Evolutionary conservation across 805 yeast genomes (phyloP).

Genomic region (Lipomyces yamadae): DNA sequence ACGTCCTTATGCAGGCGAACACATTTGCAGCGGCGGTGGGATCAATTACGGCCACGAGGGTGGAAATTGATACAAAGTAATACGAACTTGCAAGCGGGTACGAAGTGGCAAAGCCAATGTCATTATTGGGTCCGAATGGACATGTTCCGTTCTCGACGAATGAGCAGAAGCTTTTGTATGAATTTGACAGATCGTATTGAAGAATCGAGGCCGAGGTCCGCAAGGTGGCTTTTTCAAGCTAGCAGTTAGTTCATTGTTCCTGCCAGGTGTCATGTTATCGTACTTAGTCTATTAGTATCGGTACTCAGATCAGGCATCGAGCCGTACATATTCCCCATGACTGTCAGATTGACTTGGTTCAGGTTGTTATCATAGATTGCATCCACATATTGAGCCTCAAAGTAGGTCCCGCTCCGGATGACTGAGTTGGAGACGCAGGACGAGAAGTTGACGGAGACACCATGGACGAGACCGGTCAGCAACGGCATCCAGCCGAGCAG

Average conservation of each 20-base stretch:
- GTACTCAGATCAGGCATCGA: constrained; percentile 29
- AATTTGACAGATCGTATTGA: constrained; percentile 34
- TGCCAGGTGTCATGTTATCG: neutral
- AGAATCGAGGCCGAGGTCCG: constrained; percentile 38
- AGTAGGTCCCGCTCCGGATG: constrained; percentile 30
- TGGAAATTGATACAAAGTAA: constrained; percentile 38
- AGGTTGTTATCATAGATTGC: constrained; percentile 25
- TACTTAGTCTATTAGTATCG: constrained; percentile 34
- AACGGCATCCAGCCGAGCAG: neutral
- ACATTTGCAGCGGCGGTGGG: constrained; percentile 39
- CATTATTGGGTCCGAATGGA: constrained; percentile 40
- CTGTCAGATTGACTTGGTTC: constrained; percentile 18
- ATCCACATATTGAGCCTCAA: constrained; percentile 27
- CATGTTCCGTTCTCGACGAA: constrained; percentile 35
- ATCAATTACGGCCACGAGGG: constrained; percentile 41
- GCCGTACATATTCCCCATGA: constrained; percentile 32
- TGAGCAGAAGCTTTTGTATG: constrained; percentile 42
- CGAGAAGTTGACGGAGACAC: constrained; percentile 23
- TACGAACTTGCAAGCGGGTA: constrained; percentile 9
- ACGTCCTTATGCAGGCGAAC: constrained; percentile 56
- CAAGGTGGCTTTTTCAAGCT: constrained; percentile 38
- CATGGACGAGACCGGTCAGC: neutral
- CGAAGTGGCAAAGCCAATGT: constrained; percentile 22
- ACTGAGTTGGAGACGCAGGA: constrained; percentile 21
- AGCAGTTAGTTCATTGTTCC: neutral